A percentile compares a stretch with the other conserved stretches of the same genome.
Evolutionary conservation across 2,329 filamentous ascomycete genomes (phyloP).

Genomic region (Hypoxylon sp.): DNA sequence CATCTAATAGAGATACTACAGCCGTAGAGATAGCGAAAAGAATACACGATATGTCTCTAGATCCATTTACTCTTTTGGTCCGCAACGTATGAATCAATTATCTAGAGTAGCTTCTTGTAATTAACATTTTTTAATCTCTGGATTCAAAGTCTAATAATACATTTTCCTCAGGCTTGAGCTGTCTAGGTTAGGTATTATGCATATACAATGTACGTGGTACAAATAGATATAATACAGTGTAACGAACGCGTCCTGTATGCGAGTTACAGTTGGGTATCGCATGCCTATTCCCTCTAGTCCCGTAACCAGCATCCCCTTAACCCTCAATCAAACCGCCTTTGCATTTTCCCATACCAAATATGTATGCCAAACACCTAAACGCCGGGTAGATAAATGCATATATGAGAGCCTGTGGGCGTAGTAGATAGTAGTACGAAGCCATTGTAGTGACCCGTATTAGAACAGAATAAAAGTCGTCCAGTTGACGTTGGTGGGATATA

Average conservation of each 20-base stretch:
- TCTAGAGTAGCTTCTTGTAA: conserved; percentile 2
- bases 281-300: conserved; percentile 15
- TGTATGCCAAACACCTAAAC: conserved; percentile 11
- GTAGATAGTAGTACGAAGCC: conserved; percentile 25
- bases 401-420: conserved; percentile 6
- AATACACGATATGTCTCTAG: not conserved
- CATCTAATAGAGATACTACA: not conserved
- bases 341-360: conserved; percentile 22
- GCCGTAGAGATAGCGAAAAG: not conserved
- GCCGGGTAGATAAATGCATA: conserved; percentile 19
- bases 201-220: conserved; percentile 9
- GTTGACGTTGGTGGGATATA: conserved; percentile 26
- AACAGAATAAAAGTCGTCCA: conserved; percentile 12
- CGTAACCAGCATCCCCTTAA: conserved; percentile 12
- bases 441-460: not conserved
- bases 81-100: not conserved
- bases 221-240: not conserved
- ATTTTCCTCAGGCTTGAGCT: conserved; percentile 1
- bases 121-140: not conserved
- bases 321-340: conserved; percentile 15
- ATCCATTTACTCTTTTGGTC: not conserved
- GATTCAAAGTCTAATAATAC: conserved; percentile 12
- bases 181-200: conserved; percentile 19
- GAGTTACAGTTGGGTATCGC: conserved; percentile 29
- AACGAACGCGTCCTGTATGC: conserved; percentile 26